Conservation (phyloP, 208 protist species). For the Trypanosoma melophagium region DNA sequence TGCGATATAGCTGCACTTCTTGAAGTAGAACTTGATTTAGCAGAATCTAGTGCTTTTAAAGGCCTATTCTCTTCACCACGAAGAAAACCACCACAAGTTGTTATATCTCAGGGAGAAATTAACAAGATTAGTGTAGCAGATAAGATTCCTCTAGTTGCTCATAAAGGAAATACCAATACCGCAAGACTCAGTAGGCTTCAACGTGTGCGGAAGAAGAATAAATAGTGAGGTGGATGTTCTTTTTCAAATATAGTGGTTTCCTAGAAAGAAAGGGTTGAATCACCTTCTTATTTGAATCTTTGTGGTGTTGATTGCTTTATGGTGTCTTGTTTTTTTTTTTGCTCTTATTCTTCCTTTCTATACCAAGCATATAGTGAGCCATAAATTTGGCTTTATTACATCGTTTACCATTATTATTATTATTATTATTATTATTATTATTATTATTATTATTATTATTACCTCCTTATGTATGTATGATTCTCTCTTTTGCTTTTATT, state of each 20-base stretch:
- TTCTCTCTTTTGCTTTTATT: not conserved
- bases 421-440: not conserved
- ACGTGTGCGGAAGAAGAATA: not conserved
- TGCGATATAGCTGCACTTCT: slow-evolving; percentile 18
- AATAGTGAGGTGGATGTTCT: not conserved
- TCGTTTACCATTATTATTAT: not conserved
- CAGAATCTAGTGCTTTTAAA: slow-evolving; percentile 7
- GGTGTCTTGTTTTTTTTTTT: not conserved
- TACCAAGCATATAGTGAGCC: no score
- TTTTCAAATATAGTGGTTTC: not conserved
- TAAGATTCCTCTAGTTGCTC: not conserved
- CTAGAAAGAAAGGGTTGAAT: not conserved
- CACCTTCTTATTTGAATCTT: slow-evolving; percentile 6
- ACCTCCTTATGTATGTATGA: no score
- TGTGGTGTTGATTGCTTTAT: not conserved
- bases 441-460: no score
- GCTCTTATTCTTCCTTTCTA: no score
- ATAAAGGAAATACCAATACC: not conserved
- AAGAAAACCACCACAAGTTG: not conserved
- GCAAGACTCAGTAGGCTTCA: slow-evolving; percentile 15
- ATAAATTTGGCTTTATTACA: no score
- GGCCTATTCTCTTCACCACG: not conserved
- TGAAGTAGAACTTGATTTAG: slow-evolving; percentile 19
- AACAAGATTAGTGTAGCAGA: not conserved
- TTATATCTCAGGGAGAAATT: not conserved